Evolutionary conservation across 495 filamentous ascomycete species (phyloP), one percentile per base, ranked within the genome.

Genomic region (Pyrenula massariospora): DNA sequence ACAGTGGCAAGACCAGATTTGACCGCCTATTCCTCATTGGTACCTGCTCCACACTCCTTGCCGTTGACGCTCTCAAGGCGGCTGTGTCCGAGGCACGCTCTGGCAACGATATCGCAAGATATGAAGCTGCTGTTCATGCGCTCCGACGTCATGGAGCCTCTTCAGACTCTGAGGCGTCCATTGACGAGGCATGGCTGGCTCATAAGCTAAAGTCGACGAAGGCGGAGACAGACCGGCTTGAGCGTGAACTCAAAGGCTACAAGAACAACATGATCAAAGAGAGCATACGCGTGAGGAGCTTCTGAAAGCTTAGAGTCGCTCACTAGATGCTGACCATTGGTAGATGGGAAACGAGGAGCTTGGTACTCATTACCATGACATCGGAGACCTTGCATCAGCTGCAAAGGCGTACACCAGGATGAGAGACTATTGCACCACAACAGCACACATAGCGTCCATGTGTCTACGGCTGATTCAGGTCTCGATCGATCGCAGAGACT

Each of bases 241-340:
- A 95, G 59, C 72, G 78, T 3, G 90, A 97, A 64, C 71, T 98
- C 24, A 88, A 88, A 66, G 87, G 86, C 5, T 97, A 97, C 71
- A 98, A 96, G 69, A 95, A 97, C 63, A 98, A 97, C 60, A 69
- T 97, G 36, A 89, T 98, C 60, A 96, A 96, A 67, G 93, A 98
- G 70, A 96, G 91, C 70, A 96, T 97, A 59, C 73, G 94, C 63
- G 90, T 94, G 77, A 56, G 84, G 60, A 21, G 22, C 1, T 51
- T n/a, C n/a, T 36, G n/a, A 19, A 22, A 48, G 50, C 24, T 19
- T 22, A 15, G 21, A 42, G 31, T 53, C n/a, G 2, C n/a, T n/a
- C n/a, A n/a, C n/a, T n/a, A n/a, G n/a, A n/a, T 22, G 22, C 58
- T 62, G 49, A 52, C 5, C 5, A 36, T 54, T 20, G 3, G 49